Percentiles rank a stretch among this genome's conserved stretches.
phyloP scores from a whole-genome alignment of 768 basidiomycete genomes.

The Tulasnella sp. region DNA sequence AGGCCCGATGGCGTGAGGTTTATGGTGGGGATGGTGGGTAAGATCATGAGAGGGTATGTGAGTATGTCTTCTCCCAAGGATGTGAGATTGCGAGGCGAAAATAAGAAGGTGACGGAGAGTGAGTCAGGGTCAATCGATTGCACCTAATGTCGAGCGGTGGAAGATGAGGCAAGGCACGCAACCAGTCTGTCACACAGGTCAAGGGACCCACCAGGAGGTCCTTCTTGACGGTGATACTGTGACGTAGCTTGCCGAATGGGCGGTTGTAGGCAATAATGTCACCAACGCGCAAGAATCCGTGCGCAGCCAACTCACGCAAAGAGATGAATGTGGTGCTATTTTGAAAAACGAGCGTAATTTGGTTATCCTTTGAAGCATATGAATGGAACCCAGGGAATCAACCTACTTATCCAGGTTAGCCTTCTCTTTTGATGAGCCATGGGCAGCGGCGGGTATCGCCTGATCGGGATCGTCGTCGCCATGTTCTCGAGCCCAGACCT shows the following conservation, averaged over 20 bases:
- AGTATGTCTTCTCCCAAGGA: constrained; percentile 28
- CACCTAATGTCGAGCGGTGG: constrained; percentile 29
- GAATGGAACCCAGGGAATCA: not conserved
- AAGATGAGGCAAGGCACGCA: not conserved
- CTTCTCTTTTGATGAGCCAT: not conserved
- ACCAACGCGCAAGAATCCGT: constrained; percentile 37
- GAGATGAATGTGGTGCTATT: not conserved
- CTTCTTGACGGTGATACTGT: constrained; percentile 39
- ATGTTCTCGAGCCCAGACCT: constrained; percentile 45
- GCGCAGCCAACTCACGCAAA: constrained; percentile 34
- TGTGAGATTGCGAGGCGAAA: constrained; percentile 31
- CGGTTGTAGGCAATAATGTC: constrained; percentile 48
- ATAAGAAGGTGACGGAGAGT: constrained; percentile 34
- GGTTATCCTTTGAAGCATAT: not conserved
- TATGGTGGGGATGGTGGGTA: constrained; percentile 8
- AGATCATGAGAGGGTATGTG: constrained; percentile 24
- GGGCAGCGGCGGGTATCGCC: not conserved
- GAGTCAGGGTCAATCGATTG: constrained; percentile 36
- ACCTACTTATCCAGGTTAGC: not conserved
- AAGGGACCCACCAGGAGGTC: constrained; percentile 39
- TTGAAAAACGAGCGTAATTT: too few relatives aligned
- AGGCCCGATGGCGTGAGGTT: not conserved
- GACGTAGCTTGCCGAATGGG: constrained; percentile 31
- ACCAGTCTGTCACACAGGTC: not conserved
- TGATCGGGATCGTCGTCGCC: constrained; percentile 14